Conservation (phyloP, 176 grass and related monocot species). For the Cenchrus americanus region DNA sequence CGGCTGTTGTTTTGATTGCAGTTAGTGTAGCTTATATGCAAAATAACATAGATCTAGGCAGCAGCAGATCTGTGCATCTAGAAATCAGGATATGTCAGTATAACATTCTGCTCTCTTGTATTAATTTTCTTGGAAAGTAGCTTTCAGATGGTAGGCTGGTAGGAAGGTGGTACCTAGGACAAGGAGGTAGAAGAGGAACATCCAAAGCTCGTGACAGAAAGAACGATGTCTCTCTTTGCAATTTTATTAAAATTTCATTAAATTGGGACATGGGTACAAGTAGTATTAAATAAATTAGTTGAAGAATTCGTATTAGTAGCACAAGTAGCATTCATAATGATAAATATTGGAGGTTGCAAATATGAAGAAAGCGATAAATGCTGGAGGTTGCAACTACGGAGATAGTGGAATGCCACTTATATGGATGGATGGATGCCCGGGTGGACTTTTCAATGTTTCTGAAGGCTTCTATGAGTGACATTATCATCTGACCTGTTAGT, state of each 20-base stretch:
- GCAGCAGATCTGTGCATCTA: not conserved
- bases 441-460: not conserved
- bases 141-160: not conserved
- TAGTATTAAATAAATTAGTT: conserved; percentile 9
- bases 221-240: not conserved
- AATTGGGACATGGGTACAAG: not conserved
- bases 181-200: not conserved
- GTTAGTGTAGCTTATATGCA: not conserved
- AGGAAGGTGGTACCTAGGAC: not conserved
- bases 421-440: not conserved
- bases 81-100: not conserved
- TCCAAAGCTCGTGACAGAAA: not conserved
- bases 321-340: not conserved
- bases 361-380: conserved; percentile 3
- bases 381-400: not conserved
- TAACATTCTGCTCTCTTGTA: not conserved
- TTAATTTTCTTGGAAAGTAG: not conserved
- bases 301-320: conserved; percentile 3
- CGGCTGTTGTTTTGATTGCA: not conserved
- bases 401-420: not conserved
- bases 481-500: conserved; percentile 3
- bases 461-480: conserved; percentile 5
- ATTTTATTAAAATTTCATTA: conserved; percentile 5
- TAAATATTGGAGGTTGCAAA: not conserved
- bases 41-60: not conserved